phyloP scores from a whole-genome alignment of 345 rosid genomes.

The Populus pruinosa region DNA sequence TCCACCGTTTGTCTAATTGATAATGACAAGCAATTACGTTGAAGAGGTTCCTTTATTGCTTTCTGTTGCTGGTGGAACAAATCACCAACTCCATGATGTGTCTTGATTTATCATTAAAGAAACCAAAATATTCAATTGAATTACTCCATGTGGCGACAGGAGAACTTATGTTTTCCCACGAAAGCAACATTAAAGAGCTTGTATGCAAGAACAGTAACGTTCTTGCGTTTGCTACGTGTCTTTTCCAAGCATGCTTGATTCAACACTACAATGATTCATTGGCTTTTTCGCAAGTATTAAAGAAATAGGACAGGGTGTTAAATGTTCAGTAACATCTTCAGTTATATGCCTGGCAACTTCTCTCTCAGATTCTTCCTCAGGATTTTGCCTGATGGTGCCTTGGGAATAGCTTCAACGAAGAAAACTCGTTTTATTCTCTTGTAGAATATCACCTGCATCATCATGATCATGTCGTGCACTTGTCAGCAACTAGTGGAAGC shows the following conservation, averaged over 20 bases:
- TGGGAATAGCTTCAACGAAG: conserved; percentile 27
- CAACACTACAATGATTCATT: neutral
- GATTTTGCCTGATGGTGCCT: conserved; percentile 35
- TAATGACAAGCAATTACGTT: neutral
- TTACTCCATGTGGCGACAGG: neutral
- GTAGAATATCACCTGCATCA: conserved; percentile 32
- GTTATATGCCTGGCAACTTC: conserved; percentile 10
- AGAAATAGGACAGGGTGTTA: neutral
- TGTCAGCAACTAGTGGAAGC: neutral
- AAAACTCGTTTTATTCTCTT: conserved; percentile 21
- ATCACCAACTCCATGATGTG: neutral
- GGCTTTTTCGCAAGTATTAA: neutral
- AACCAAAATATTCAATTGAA: neutral
- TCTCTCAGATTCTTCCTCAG: conserved; percentile 21
- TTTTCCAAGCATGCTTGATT: neutral
- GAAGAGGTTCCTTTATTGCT: neutral
- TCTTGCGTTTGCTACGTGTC: neutral
- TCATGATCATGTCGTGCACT: neutral
- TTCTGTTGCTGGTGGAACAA: neutral
- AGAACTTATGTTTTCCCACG: neutral
- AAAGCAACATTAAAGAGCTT: neutral
- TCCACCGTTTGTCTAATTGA: neutral
- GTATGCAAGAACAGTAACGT: neutral
- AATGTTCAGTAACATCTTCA: neutral
- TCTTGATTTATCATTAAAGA: neutral